Evolutionary conservation across 441 rosid genomes (phyloP), one percentile per base, ranked within the genome.

Genomic region (Biscutella auriculata): DNA sequence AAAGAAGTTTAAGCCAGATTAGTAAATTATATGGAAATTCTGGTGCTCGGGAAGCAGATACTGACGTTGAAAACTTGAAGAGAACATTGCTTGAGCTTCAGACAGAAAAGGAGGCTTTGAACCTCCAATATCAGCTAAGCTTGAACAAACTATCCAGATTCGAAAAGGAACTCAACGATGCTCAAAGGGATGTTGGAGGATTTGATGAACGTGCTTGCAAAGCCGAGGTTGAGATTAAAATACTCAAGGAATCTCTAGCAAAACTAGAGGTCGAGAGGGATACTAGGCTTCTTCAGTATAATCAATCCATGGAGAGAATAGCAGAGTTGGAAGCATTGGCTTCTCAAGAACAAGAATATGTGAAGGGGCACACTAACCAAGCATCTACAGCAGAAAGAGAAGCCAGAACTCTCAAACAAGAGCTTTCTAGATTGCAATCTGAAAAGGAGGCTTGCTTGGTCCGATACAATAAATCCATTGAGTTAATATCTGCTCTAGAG

Each of bases 401-500:
- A 74, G 71, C 71, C 15, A 74, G 32, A 59, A 73, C 68, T 70
- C 82, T 85, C 55, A 81, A 60, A 68, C 55, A 73, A 15, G 87
- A 85, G 68, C 69, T 73, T 64, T 74, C 77, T 35, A 69, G 75
- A 44, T 63, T 85, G 47, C 61, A 72, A 30, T 68, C 68, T 54
- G 87, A 83, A 59, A 82, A 71, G 66, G 79, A 82, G 42, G 73
- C 75, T 56, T 81, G 71, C 8, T 64, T 77, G 51, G 56, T 51
- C n/a, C 71, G 65, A 60, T 80, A 81, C 77, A 79, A 65, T 65
- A 77, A 67, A 34, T 71, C 76, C 60, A 78, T 77, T 54, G 80
- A 78, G 68, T 66, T 73, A 75, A 79, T 90, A 63, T 75, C 85
- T 54, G 53, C 70, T 45, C 63, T 90, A 54, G 87, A 88, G 79